phyloP scores from a whole-genome alignment of 176 grass and related monocot species.

The Carex cristatella region DNA sequence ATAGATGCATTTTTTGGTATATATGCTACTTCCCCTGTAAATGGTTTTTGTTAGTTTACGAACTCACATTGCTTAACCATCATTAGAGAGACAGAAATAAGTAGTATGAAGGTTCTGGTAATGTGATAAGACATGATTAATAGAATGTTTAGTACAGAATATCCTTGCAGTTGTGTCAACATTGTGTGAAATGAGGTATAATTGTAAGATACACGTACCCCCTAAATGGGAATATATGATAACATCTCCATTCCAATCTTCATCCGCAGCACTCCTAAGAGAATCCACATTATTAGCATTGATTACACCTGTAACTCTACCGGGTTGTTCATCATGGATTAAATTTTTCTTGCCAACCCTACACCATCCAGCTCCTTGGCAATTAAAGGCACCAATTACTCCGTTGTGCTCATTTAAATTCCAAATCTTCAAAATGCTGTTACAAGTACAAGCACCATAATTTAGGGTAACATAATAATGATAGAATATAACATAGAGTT shows the following conservation, averaged over 20 bases:
- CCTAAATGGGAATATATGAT: conserved; percentile 52
- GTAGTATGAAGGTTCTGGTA: not conserved
- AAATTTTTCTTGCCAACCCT: conserved; percentile 50
- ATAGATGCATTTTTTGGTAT: conserved; percentile 45
- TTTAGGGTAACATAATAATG: not conserved
- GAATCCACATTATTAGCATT: conserved; percentile 40
- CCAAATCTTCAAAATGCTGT: conserved; percentile 78
- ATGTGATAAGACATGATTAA: not conserved
- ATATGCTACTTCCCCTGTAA: conserved; percentile 41
- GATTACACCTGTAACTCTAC: conserved; percentile 48
- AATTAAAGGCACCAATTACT: conserved; percentile 82
- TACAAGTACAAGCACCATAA: not conserved
- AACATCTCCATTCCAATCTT: conserved; percentile 51
- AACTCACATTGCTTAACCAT: not conserved
- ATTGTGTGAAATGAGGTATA: not conserved
- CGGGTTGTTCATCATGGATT: conserved; percentile 68
- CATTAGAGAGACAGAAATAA: not conserved
- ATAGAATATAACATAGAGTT: not conserved
- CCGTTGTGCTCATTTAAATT: conserved; percentile 71
- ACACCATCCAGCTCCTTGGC: conserved; percentile 83
- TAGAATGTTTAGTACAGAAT: not conserved
- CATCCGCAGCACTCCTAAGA: conserved; percentile 34
- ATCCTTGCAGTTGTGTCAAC: not conserved
- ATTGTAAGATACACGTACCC: conserved; percentile 28
- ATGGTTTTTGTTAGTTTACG: not conserved